Evolutionary conservation across 108 stramenopile species (phyloP).

Genomic region (Skeletonema potamos): DNA sequence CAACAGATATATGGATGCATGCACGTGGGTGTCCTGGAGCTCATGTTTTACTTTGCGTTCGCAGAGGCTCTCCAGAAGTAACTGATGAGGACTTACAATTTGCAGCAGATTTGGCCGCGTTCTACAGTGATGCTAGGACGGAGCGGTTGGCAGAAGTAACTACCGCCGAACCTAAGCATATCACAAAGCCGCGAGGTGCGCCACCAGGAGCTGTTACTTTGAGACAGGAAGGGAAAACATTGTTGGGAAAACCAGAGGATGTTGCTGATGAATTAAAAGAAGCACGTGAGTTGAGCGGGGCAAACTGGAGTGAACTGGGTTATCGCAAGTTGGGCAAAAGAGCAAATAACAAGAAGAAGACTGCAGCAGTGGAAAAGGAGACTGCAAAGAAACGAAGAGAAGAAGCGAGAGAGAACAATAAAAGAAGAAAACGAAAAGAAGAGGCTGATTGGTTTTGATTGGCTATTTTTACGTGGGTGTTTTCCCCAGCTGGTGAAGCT

Average conservation of each 20-base stretch:
- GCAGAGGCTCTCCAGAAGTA: slow-evolving; percentile 60
- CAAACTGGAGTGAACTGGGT: slow-evolving; percentile 58
- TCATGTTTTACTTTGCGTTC: slow-evolving; percentile 72
- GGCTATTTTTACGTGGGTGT: slow-evolving; percentile 34
- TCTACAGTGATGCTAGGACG: slow-evolving; percentile 79
- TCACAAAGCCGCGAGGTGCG: slow-evolving; percentile 81
- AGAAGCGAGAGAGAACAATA: slow-evolving; percentile 42
- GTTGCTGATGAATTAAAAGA: slow-evolving; percentile 74
- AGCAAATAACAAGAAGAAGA: slow-evolving; percentile 72
- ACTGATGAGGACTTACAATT: slow-evolving; percentile 74
- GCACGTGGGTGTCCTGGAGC: slow-evolving; percentile 83
- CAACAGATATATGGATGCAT: slow-evolving; percentile 88
- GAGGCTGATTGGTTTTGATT: slow-evolving; percentile 21
- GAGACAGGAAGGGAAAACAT: slow-evolving; percentile 68
- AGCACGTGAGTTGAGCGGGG: slow-evolving; percentile 71
- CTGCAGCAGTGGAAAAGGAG: slow-evolving; percentile 41
- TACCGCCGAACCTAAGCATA: slow-evolving; percentile 80
- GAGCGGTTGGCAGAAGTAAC: slow-evolving; percentile 73
- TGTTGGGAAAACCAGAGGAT: slow-evolving; percentile 66
- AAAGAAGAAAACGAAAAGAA: slow-evolving; percentile 37
- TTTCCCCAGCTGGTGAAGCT: slow-evolving; percentile 18
- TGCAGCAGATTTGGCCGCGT: slow-evolving; percentile 82
- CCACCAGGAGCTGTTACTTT: slow-evolving; percentile 84
- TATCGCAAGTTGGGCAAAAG: slow-evolving; percentile 50
- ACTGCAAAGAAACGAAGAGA: slow-evolving; percentile 28